Evolutionary conservation across 1,284 basidiomycete genomes (phyloP), one percentile per base, ranked within the genome.

Genomic region (Apiotrichum gracile): DNA sequence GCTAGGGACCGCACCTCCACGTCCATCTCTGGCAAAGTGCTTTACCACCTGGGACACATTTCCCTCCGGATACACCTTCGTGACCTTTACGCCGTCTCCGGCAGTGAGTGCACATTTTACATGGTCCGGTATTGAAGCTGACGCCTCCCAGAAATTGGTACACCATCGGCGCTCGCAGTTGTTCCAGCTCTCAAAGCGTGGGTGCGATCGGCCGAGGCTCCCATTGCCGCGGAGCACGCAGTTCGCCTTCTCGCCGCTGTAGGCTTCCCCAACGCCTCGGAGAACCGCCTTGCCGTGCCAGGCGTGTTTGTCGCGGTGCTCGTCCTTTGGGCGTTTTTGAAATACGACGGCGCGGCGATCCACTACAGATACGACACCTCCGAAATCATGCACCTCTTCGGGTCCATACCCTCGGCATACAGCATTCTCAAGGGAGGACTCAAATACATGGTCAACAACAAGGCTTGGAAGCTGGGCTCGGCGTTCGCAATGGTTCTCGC

Each of bases 21-120:
- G 9, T 29, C 29, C 9, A 13, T 34, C 3, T 40, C 48, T 6
- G 48, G 48, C 10, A 41, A 42, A 7, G 13, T 42, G 2, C 57
- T 64, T 14, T 62, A 58, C 29, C 63, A 64, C 43, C 51, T 64
- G 1, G 63, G 61, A 4, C 54, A 61, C 33, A 58, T 64, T 10
- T 44, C 58, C 2, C 55, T 64, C 19, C 47, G 54, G 13, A 47
- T 57, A 2, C 51, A 61, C 35, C 42, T 61, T 13, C 49, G 55
- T 13, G 58, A 60, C 22, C 57, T 64, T 1, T 64, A 59, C 37
- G 57, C 55, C 5, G 53, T 52, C 2, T 49, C 58, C 21, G 55
- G 61, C 17, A 61, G 62, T 62, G 43, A 60, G 62, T 58, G n/a
- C n/a, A 29, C 26, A 4, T 37, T 37, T 37, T 37, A 14, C 7